phyloP scores from a whole-genome alignment of 306 rosid species.

The Corylus heterophylla region DNA sequence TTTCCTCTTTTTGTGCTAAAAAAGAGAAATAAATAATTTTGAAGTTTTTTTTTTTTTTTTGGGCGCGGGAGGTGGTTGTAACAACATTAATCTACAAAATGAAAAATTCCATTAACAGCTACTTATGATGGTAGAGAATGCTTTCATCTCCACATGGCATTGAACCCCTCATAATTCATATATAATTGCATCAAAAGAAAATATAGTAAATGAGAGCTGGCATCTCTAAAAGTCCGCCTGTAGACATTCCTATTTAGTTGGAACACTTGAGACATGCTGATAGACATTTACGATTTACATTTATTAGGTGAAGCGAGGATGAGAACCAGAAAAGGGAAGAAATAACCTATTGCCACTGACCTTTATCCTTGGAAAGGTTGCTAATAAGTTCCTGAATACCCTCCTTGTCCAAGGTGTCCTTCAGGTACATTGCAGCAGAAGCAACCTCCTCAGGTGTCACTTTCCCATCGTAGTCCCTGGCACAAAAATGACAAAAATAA shows the following conservation, averaged over 20 bases:
- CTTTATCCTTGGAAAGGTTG: constrained; percentile 87
- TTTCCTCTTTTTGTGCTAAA: not conserved
- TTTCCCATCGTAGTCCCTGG: constrained; percentile 94
- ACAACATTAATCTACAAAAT: too few species aligned
- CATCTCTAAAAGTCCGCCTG: not conserved
- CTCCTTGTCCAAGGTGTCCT: constrained; percentile 88
- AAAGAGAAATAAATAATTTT: too few species aligned
- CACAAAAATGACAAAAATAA: constrained; percentile 17
- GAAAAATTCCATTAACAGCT: not conserved
- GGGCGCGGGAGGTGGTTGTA: not conserved
- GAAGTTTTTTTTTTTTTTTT: not conserved
- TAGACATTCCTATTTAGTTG: not conserved
- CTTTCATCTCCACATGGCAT: not conserved
- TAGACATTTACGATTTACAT: not conserved
- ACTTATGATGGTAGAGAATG: not conserved
- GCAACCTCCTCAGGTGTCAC: constrained; percentile 99
- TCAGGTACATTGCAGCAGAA: constrained; percentile 85
- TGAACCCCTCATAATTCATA: not conserved
- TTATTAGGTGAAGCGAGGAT: not conserved
- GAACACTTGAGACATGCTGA: not conserved
- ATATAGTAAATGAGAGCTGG: not conserved
- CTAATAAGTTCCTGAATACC: constrained; percentile 89
- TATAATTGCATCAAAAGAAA: not conserved
- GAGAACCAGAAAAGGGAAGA: too few species aligned
- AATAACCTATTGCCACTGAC: constrained; percentile 24